Conservation (phyloP, 805 yeast genomes). For the Wickerhamiella sergipiensis region DNA sequence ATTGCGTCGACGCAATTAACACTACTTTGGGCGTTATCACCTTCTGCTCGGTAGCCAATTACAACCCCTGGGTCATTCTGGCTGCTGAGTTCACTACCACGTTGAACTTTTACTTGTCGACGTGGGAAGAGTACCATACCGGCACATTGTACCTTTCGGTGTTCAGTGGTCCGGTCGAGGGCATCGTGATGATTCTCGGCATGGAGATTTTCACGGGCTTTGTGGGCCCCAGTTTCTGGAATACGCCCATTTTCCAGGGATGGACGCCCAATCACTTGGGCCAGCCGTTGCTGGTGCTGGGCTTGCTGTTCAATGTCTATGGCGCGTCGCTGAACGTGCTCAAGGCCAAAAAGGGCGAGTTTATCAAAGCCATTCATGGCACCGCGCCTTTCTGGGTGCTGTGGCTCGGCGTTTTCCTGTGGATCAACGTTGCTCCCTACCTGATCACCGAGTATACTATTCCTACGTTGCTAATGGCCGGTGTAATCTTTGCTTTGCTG, state of each 20-base stretch:
- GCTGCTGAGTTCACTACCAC: conserved; percentile 22
- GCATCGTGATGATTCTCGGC: conserved; percentile 50
- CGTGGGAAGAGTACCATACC: conserved; percentile 95
- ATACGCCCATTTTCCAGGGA: conserved; percentile 31
- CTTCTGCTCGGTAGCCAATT: conserved; percentile 64
- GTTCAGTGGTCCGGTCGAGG: conserved; percentile 93
- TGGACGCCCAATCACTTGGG: conserved; percentile 23
- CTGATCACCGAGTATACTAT: conserved; percentile 27
- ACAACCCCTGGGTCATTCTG: conserved; percentile 43
- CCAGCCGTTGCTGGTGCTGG: conserved; percentile 15
- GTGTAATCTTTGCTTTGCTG: conserved; percentile 60
- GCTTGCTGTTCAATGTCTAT: conserved; percentile 47
- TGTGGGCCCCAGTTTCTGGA: conserved; percentile 61
- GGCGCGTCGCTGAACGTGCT: conserved; percentile 39
- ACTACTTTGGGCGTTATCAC: conserved; percentile 69
- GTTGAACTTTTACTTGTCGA: conserved; percentile 66
- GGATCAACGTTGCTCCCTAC: conserved; percentile 36
- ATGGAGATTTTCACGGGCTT: conserved; percentile 51
- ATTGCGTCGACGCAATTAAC: conserved; percentile 62
- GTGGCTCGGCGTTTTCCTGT: conserved; percentile 34
- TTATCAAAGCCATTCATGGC: conserved; percentile 27
- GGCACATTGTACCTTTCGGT: conserved; percentile 64
- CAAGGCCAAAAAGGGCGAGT: conserved; percentile 23
- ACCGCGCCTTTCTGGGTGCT: conserved; percentile 53
- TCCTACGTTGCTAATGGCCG: conserved; percentile 41